A percentile compares a stretch with the other conserved stretches of the same genome.
Evolutionary conservation across 2,329 filamentous ascomycete species (phyloP).

Genomic region (Stemphylium beticola): DNA sequence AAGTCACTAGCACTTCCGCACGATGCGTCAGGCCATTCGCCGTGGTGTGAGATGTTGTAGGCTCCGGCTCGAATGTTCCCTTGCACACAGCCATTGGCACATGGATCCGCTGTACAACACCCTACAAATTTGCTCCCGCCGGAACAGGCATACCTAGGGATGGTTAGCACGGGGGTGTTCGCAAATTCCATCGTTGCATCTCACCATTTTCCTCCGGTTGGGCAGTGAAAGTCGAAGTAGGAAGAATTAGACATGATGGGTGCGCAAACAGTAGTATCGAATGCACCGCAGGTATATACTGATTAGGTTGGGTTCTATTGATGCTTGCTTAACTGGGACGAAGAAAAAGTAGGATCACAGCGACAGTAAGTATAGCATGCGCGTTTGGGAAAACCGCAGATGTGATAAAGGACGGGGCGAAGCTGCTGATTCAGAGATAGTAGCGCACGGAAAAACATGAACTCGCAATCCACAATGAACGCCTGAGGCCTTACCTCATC

Average conservation of each 20-base stretch:
- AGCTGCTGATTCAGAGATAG: slow-evolving; percentile 12
- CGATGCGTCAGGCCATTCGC: slow-evolving; percentile 40
- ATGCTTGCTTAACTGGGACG: background rate
- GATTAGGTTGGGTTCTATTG: background rate
- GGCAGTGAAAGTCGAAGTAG: slow-evolving; percentile 30
- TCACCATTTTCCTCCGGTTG: slow-evolving; percentile 31
- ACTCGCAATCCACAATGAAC: slow-evolving; percentile 10
- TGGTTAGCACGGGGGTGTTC: slow-evolving; percentile 8
- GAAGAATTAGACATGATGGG: slow-evolving; percentile 12
- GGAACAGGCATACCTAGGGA: slow-evolving; percentile 33
- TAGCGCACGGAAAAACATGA: slow-evolving; percentile 11
- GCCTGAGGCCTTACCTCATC: slow-evolving; percentile 19
- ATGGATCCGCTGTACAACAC: slow-evolving; percentile 50
- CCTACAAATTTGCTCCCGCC: slow-evolving; percentile 47
- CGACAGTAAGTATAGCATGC: slow-evolving; percentile 8
- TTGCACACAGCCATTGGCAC: slow-evolving; percentile 45
- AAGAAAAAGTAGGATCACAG: slow-evolving; percentile 9
- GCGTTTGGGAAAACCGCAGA: background rate
- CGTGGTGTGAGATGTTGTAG: slow-evolving; percentile 43
- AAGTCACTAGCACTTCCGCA: slow-evolving; percentile 42
- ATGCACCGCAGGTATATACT: background rate
- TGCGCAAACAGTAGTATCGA: background rate
- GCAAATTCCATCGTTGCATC: background rate
- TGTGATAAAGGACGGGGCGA: slow-evolving; percentile 12
- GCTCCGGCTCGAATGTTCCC: slow-evolving; percentile 40